Base-by-base conservation (phyloP, 148 eudicot species). In the Mesembryanthemum crystallinum region DNA sequence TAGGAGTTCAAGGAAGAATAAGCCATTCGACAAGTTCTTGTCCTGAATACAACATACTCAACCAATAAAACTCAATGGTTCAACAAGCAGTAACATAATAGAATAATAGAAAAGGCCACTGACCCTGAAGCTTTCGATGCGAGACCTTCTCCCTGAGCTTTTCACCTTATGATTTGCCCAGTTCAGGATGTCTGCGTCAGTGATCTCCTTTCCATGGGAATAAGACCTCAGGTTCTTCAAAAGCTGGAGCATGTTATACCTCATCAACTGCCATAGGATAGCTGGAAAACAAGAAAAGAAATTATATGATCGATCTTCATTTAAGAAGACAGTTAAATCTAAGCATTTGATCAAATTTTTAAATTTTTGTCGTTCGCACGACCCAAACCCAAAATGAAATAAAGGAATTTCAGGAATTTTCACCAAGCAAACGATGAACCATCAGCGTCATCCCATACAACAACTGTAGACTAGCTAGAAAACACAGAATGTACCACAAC, bases 261-360 rank as follows among this genome's bases (percentile, higher is more conserved):
- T 90, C 98, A 95, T 95, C 90, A 95, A 83, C 79, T 92, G 98
- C 98, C 98, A 92, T 51, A 95, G 80, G 83, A 90, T 88, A 47
- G 94, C 98, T 95, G 92, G 27, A 82, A 66, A 69, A 30, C 28
- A 33, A 67, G 55, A n/a, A 27, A 78, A 58, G 64, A n/a, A 67
- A n/a, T 28, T 57, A 71, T 27, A 43, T 57, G 21, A 61, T 74
- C 64, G 21, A 12, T 49, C 37, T 24, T 47, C 10, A 73, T 61
- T 3, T 1, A 68, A 42, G 8, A 30, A 60, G 23, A 35, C 39
- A 35, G 39, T 35, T 35, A n/a, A n/a, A n/a, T n/a, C n/a, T n/a
- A n/a, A n/a, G 39, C 39, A 35, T n/a, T 21, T 23, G 18, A 4
- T n/a, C 61, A 6, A 54, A 21, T 23, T 8, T 4, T 8, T 54